Evolutionary conservation across 192 early-diverging fungal genomes (phyloP), one percentile per base, ranked within the genome.

Genomic region (Coemansia sp.): DNA sequence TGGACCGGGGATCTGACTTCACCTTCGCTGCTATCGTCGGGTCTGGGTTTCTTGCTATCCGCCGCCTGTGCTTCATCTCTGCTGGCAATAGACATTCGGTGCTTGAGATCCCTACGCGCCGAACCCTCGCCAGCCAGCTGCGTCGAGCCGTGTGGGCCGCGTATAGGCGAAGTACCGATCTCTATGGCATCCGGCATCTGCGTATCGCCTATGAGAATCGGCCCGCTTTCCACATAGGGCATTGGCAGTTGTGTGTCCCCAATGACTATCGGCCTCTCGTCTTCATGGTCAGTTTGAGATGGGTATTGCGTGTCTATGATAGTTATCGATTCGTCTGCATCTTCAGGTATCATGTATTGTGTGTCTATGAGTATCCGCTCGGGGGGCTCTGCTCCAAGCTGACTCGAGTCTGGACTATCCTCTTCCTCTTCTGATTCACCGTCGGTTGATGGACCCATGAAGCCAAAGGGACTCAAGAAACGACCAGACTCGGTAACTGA

Each of bases 251-350:
- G 69, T 2, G 62, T 58, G 16, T 41, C 36, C 26, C 50, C 53
- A 31, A 66, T 59, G 28, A 58, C 55, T 43, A 66, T 66, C 11
- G 64, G 64, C 3, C 16, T 26, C 2, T 55, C 9, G 12, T 33
- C 52, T 55, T 25, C 48, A 8, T 28, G 23, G 31, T 14, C 26
- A 14, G 21, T 55, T 3, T 28, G 23, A 31, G 52, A 26, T 26
- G 21, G 31, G 52, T 33, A 55, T 26, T 55, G 52, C 12, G 52
- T 55, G 14, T 28, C 52, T 31, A 23, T 6, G 14, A 31, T 21
- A 8, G 18, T 9, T 21, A 45, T 47, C 43, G 18, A 8, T 20
- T 21, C 26, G 13, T 33, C 26, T 20, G 43, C 18, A 18, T 9
- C 43, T 47, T 20, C 43, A 6, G 26, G 23, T 14, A 26, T 26